Conservation (phyloP, 495 filamentous ascomycete species). For the Cudoniella acicularis region DNA sequence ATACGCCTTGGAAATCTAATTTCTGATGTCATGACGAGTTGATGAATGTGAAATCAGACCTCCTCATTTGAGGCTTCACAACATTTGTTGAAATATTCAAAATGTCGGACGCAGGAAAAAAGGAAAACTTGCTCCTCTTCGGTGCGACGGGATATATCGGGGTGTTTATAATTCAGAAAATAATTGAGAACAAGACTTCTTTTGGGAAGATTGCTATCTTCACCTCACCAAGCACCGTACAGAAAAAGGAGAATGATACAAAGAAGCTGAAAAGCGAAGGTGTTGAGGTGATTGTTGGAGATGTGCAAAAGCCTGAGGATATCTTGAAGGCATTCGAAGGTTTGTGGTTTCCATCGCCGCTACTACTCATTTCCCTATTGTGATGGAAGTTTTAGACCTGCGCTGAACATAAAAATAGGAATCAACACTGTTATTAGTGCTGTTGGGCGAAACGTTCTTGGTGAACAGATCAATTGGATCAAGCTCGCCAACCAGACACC, state of each 20-base stretch:
- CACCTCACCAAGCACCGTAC: slow-evolving; percentile 52
- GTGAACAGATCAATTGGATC: slow-evolving; percentile 54
- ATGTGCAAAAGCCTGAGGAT: slow-evolving; percentile 48
- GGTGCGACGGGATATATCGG: slow-evolving; percentile 71
- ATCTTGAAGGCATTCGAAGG: slow-evolving; percentile 27
- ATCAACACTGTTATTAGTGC: slow-evolving; percentile 55
- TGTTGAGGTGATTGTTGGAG: slow-evolving; percentile 55
- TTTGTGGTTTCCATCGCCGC: neutral
- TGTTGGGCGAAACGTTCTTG: slow-evolving; percentile 56
- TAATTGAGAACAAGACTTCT: slow-evolving; percentile 47
- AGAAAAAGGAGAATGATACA: slow-evolving; percentile 44
- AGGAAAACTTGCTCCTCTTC: slow-evolving; percentile 54
- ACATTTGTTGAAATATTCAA: no score
- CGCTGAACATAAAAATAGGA: slow-evolving; percentile 45
- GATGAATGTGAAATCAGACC: no score
- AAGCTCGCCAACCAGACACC: slow-evolving; percentile 44
- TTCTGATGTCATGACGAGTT: no score
- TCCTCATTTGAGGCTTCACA: no score
- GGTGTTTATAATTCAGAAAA: slow-evolving; percentile 54
- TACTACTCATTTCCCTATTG: neutral
- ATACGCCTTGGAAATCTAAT: no score
- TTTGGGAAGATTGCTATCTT: slow-evolving; percentile 57
- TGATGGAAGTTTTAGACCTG: neutral
- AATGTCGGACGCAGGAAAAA: neutral
- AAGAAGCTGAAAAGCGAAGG: slow-evolving; percentile 43